Percentiles rank a stretch among this genome's conserved stretches.
These are phyloP conservation scores for Podospora sp. DNA, from an alignment of 495 filamentous ascomycete species.

Conservation along the genomic window DNA sequence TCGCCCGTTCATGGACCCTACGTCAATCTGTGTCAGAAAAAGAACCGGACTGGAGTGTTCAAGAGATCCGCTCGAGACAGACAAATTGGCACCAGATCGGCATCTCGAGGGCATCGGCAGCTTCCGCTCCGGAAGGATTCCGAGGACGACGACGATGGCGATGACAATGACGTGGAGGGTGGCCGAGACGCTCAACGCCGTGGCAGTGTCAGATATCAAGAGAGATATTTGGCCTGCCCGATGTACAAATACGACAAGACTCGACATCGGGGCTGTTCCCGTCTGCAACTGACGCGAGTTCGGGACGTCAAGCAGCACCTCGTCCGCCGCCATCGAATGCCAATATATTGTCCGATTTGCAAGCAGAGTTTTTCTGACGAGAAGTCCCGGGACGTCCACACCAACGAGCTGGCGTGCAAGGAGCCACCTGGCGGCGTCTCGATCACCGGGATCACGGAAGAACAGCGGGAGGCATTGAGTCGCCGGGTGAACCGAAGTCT, in stretches of 20 bases:
- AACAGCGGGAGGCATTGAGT: not conserved
- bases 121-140: too few species aligned
- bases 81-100: too few species aligned
- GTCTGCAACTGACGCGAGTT: constrained; percentile 4
- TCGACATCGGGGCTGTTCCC: not conserved
- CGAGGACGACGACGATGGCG: too few species aligned
- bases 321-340: constrained; percentile 1
- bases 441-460: too few species aligned
- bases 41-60: too few species aligned
- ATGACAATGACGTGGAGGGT: too few species aligned
- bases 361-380: not conserved
- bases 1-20: too few species aligned
- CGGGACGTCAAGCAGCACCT: constrained; percentile 12
- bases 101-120: too few species aligned
- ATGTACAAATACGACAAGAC: constrained; percentile 8
- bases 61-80: too few species aligned
- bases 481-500: not conserved
- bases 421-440: not conserved
- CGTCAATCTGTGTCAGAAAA: too few species aligned
- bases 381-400: not conserved
- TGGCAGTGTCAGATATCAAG: too few species aligned
- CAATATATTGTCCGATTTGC: constrained; percentile 3
- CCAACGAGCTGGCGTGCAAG: not conserved
- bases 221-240: not conserved
- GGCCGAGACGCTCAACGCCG: too few species aligned